phyloP scores from a whole-genome alignment of 495 filamentous ascomycete genomes.

The Cenococcum geophilum region DNA sequence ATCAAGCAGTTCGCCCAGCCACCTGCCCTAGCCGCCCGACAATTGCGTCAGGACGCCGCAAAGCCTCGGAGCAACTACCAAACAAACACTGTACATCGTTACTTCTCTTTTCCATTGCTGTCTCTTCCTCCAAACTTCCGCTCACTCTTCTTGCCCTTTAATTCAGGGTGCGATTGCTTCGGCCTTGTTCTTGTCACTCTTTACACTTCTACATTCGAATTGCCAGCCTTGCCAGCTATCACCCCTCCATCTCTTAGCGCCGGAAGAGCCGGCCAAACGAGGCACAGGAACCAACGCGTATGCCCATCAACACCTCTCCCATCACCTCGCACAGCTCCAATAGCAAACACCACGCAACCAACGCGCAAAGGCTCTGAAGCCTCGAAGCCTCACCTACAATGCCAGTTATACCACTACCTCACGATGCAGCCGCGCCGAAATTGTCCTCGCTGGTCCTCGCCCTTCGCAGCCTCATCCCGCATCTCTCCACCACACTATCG shows the following conservation, averaged over 20 bases:
- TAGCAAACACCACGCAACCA: background rate
- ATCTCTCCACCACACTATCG: background rate
- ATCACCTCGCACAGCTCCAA: background rate
- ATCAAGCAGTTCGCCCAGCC: too few relatives aligned
- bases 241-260: background rate
- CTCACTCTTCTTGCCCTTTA: too few relatives aligned
- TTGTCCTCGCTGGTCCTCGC: background rate
- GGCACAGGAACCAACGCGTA: background rate
- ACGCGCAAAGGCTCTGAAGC: background rate
- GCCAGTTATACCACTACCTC: background rate
- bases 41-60: too few relatives aligned
- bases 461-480: conserved; percentile 1
- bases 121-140: too few relatives aligned
- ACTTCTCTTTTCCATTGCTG: too few relatives aligned
- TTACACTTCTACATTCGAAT: too few relatives aligned
- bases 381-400: background rate
- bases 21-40: too few relatives aligned
- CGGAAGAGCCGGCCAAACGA: conserved; percentile 1
- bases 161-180: too few relatives aligned
- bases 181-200: too few relatives aligned
- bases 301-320: background rate
- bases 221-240: too few relatives aligned
- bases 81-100: too few relatives aligned
- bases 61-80: too few relatives aligned
- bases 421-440: background rate